phyloP scores from a whole-genome alignment of 2,329 filamentous ascomycete species.

The Parascedosporium putredinis region DNA sequence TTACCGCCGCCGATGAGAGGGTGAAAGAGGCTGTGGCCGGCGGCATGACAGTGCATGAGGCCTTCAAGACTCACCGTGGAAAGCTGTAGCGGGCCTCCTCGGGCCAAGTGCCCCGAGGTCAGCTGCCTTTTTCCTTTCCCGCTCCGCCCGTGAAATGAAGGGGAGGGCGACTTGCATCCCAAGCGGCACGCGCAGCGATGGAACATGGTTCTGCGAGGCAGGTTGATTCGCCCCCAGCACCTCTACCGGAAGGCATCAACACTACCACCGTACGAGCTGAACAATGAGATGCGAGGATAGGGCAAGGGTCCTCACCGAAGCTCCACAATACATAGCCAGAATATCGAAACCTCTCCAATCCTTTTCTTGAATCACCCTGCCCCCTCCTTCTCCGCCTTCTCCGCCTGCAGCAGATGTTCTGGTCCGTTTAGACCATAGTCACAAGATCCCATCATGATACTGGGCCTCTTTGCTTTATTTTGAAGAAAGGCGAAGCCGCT shows the following conservation, averaged over 20 bases:
- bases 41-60: constrained; percentile 53
- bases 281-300: constrained; percentile 3
- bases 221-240: background rate
- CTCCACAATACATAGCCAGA: background rate
- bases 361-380: background rate
- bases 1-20: constrained; percentile 42
- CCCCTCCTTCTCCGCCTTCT: background rate
- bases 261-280: background rate
- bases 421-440: background rate
- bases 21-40: constrained; percentile 55
- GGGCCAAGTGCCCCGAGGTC: no score
- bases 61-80: constrained; percentile 49
- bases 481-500: background rate
- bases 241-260: background rate
- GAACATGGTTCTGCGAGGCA: no score
- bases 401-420: background rate
- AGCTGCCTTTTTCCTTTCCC: background rate
- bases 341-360: background rate
- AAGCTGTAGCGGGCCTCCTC: constrained; percentile 18
- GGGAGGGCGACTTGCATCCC: no score
- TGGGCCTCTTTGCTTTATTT: background rate
- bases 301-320: background rate
- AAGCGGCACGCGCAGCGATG: no score
- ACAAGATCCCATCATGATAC: background rate
- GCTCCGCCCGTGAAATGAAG: no score